phyloP scores from a whole-genome alignment of 352 stramenopile species.

The Lagenidium giganteum region DNA sequence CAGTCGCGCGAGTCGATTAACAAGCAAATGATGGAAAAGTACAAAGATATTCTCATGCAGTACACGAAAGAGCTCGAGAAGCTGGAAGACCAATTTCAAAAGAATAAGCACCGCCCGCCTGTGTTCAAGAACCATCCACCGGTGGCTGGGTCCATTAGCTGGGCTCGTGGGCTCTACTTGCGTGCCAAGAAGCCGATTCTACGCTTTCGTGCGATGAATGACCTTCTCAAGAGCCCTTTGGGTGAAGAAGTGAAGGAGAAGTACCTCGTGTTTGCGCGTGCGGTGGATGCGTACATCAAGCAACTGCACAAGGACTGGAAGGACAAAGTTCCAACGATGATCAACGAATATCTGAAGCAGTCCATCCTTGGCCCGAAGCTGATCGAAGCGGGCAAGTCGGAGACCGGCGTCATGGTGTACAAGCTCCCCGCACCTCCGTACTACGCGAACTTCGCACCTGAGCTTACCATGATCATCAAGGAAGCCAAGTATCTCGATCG shows the following conservation, averaged over 20 bases:
- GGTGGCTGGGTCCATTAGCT: constrained; percentile 80
- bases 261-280: constrained; percentile 91
- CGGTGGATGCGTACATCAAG: constrained; percentile 92
- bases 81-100: constrained; percentile 88
- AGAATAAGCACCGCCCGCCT: constrained; percentile 70
- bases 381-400: constrained; percentile 66
- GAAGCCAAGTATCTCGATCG: constrained; percentile 95
- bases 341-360: constrained; percentile 91
- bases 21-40: constrained; percentile 96
- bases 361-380: constrained; percentile 88
- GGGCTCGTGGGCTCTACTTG: constrained; percentile 82
- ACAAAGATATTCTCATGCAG: constrained; percentile 95
- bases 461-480: constrained; percentile 94
- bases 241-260: constrained; percentile 93
- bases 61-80: constrained; percentile 95
- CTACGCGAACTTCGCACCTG: constrained; percentile 91
- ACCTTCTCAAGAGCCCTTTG: constrained; percentile 86
- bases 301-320: constrained; percentile 92
- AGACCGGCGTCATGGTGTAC: constrained; percentile 68
- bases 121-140: constrained; percentile 94
- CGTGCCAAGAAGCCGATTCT: constrained; percentile 94
- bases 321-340: constrained; percentile 77
- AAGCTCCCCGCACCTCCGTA: constrained; percentile 89
- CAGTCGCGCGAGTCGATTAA: constrained; percentile 94
- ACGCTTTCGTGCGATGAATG: constrained; percentile 91